Evolutionary conservation across 202 grass and related monocot species (phyloP).

Genomic region (Bolboschoenoplectus hybrid): DNA sequence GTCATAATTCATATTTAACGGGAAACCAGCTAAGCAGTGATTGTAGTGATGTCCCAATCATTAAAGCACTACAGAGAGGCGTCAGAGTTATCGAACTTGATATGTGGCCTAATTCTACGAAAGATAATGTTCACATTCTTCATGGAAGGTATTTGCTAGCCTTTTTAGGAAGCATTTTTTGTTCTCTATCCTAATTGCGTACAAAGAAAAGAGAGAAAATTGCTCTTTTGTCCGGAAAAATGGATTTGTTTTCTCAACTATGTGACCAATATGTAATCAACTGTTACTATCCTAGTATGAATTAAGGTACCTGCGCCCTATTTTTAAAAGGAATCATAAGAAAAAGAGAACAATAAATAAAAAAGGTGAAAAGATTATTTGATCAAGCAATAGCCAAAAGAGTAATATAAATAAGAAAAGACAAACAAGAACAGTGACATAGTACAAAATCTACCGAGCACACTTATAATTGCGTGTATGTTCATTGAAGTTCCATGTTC

Average conservation of each 20-base stretch:
- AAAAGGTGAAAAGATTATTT: background rate
- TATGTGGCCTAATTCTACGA: constrained; percentile 87
- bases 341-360: background rate
- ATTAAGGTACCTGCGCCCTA: background rate
- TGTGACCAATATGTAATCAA: background rate
- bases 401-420: background rate
- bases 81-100: constrained; percentile 82
- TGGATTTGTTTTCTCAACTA: background rate
- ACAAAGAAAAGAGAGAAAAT: background rate
- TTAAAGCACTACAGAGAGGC: constrained; percentile 67
- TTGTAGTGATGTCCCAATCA: constrained; percentile 70
- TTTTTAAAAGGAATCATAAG: background rate
- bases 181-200: background rate
- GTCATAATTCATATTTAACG: constrained; percentile 87
- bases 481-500: background rate
- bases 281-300: background rate
- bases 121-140: constrained; percentile 71
- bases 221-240: background rate
- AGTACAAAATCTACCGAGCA: background rate
- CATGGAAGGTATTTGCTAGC: constrained; percentile 66
- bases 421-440: background rate
- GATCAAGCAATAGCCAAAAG: background rate
- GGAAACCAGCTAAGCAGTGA: constrained; percentile 88
- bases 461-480: background rate
- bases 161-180: background rate